Percentiles rank a stretch among this genome's conserved stretches.
phyloP scores from a whole-genome alignment of 371 early-diverging fungal species.

The Dinochytrium kinnereticum region DNA sequence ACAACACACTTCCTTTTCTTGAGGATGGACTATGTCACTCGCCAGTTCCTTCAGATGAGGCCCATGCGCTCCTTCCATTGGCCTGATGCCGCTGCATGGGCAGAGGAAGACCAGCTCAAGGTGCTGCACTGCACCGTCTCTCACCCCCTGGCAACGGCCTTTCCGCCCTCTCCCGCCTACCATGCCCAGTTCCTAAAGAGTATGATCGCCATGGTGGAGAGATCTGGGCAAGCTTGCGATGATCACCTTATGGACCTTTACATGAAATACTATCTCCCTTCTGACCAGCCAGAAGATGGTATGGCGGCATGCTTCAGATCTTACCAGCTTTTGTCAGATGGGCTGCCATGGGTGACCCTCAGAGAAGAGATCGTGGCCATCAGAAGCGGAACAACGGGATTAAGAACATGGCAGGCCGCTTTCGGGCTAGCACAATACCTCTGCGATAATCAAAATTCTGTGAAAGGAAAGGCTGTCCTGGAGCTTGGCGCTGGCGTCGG shows the following conservation, averaged over 20 bases:
- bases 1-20: too few species aligned
- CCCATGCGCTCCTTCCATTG: conserved; percentile 29
- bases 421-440: conserved; percentile 51
- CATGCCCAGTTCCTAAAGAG: conserved; percentile 35
- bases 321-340: neutral
- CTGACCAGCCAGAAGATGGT: neutral
- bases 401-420: conserved; percentile 61
- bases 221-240: conserved; percentile 1
- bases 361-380: conserved; percentile 48
- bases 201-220: conserved; percentile 25
- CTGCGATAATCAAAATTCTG: conserved; percentile 39
- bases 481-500: conserved; percentile 62
- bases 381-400: conserved; percentile 58
- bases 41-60: conserved; percentile 28
- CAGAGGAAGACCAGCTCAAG: neutral
- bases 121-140: conserved; percentile 20
- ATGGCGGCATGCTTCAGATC: conserved; percentile 12
- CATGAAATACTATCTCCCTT: neutral
- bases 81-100: neutral
- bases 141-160: conserved; percentile 12
- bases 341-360: conserved; percentile 35
- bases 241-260: conserved; percentile 12
- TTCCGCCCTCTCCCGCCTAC: conserved; percentile 30
- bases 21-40: conserved; percentile 9
- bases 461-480: conserved; percentile 45